These are phyloP conservation scores for Cucurbitaria berberidis DNA, from an alignment of 2,329 filamentous ascomycete genomes.

Conservation along the genomic window DNA sequence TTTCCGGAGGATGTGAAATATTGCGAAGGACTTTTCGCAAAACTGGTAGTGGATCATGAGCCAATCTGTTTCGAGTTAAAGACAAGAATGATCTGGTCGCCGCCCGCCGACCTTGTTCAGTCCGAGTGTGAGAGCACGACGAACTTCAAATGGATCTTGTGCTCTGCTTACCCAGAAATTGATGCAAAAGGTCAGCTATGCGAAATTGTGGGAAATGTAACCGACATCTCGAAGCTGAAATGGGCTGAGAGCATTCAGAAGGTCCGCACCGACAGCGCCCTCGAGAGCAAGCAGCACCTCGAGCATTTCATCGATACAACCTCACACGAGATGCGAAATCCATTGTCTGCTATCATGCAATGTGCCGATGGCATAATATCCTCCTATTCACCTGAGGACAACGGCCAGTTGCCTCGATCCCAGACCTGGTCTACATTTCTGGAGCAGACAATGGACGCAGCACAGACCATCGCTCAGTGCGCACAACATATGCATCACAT, in stretches of 20 bases:
- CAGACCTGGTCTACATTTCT: slow-evolving; percentile 23
- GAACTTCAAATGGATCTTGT: slow-evolving; percentile 38
- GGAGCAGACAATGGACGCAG: slow-evolving; percentile 40
- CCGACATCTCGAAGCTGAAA: slow-evolving; percentile 48
- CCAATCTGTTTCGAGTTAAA: slow-evolving; percentile 48
- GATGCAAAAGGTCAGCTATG: slow-evolving; percentile 28
- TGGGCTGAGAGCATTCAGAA: slow-evolving; percentile 46
- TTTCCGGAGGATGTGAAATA: slow-evolving; percentile 45
- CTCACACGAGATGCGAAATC: slow-evolving; percentile 54
- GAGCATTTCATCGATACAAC: slow-evolving; percentile 47
- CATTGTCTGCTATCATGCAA: slow-evolving; percentile 52
- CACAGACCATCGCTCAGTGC: slow-evolving; percentile 53
- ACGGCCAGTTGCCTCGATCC: slow-evolving; percentile 5
- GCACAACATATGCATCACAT: slow-evolving; percentile 55
- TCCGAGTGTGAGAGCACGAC: slow-evolving; percentile 16
- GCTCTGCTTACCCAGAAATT: slow-evolving; percentile 38
- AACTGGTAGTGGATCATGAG: slow-evolving; percentile 38
- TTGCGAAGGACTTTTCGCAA: slow-evolving; percentile 40
- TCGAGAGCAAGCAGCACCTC: slow-evolving; percentile 43
- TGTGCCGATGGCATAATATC: slow-evolving; percentile 50
- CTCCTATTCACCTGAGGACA: slow-evolving; percentile 24
- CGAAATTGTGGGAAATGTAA: slow-evolving; percentile 44
- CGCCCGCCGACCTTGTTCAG: slow-evolving; percentile 20
- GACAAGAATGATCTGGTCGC: slow-evolving; percentile 46
- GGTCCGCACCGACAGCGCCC: slow-evolving; percentile 34